Base-by-base conservation (phyloP, 1,139 yeast species). In the Williopsis jadinii region DNA sequence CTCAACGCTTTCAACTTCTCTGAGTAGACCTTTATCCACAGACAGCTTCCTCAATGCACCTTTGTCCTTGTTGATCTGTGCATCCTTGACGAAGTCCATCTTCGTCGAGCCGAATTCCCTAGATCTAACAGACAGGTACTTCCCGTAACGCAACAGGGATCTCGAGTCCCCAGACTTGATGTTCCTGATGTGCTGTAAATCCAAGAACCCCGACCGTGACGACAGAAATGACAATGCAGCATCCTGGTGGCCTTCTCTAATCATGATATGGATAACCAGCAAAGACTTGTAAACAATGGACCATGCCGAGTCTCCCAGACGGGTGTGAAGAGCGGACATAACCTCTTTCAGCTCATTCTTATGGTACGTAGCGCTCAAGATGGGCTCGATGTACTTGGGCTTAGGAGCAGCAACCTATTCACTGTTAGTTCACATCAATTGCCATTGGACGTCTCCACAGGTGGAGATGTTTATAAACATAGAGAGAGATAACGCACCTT, bases 371-470 rank as follows among this genome's bases (percentile, higher is more conserved):
- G 95, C 83, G 69, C 84, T 73, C 38, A 92, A 71, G 43, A 92
- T 85, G 2, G 97, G 97, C 63, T 88, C 96, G 43, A 90, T 82
- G 59, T 92, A 94, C 60, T 94, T 92, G 35, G 95, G 84, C 65
- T 92, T 92, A 12, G 98, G 98, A 27, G 97, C 96, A n/a, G 98
- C 97, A 66, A 88, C 78, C 74, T 80, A 67, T 9, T 13, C 12
- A 11, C 30, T 34, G 30, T 27, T 26, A 26, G 29, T 34, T 19
- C 24, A 19, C 24, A 6, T 19, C 24, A 19, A 19, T 19, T 19
- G 24, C 4, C 24, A 19, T 6, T 19, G 24, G 4, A 19, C 24
- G 6, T 19, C 24, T 19, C 24, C 24, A 19, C 24, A 19, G 24
- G 24, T 19, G 24, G 24, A 19, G 24, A 19, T 11, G 30, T 11